phyloP scores from a whole-genome alignment of 768 basidiomycete genomes.

The Pisolithus marmoratus region DNA sequence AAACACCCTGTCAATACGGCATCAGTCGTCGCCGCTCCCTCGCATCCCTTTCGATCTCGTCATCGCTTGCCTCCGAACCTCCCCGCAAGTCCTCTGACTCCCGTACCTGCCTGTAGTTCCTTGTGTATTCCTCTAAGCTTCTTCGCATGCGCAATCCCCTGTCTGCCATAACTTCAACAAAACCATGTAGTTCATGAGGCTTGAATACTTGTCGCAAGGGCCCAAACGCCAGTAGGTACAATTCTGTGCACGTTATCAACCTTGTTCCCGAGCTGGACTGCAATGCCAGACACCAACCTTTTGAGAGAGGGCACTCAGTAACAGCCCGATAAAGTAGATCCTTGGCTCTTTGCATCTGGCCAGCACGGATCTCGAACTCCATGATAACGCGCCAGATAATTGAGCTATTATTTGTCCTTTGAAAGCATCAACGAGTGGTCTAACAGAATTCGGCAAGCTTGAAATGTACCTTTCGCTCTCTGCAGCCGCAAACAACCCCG shows the following conservation, averaged over 20 bases:
- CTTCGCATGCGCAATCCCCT: slow-evolving; percentile 58
- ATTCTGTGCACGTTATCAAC: slow-evolving; percentile 36
- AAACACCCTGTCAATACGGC: slow-evolving; percentile 44
- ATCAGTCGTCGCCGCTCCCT: slow-evolving; percentile 52
- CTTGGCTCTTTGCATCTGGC: slow-evolving; percentile 58
- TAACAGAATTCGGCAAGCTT: neutral
- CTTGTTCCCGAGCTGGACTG: neutral
- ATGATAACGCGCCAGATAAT: slow-evolving; percentile 70
- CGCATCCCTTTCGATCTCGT: slow-evolving; percentile 60
- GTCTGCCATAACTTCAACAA: slow-evolving; percentile 75
- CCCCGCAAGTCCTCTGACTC: slow-evolving; percentile 19
- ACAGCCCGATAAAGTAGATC: slow-evolving; percentile 69
- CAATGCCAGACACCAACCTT: slow-evolving; percentile 45
- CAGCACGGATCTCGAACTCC: slow-evolving; percentile 69
- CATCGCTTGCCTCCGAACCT: slow-evolving; percentile 26
- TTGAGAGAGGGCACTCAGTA: slow-evolving; percentile 66
- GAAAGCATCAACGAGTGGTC: slow-evolving; percentile 5
- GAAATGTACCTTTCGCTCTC: slow-evolving; percentile 58
- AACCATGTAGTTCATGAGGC: slow-evolving; percentile 48
- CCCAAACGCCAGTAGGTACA: slow-evolving; percentile 77
- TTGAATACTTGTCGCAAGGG: slow-evolving; percentile 60
- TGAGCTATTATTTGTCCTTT: slow-evolving; percentile 61
- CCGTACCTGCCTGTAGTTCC: slow-evolving; percentile 10
- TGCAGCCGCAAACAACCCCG: slow-evolving; percentile 54
- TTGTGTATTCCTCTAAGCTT: slow-evolving; percentile 47